Conservation (phyloP, 2,329 filamentous ascomycete species). For the Nemania sp. region DNA sequence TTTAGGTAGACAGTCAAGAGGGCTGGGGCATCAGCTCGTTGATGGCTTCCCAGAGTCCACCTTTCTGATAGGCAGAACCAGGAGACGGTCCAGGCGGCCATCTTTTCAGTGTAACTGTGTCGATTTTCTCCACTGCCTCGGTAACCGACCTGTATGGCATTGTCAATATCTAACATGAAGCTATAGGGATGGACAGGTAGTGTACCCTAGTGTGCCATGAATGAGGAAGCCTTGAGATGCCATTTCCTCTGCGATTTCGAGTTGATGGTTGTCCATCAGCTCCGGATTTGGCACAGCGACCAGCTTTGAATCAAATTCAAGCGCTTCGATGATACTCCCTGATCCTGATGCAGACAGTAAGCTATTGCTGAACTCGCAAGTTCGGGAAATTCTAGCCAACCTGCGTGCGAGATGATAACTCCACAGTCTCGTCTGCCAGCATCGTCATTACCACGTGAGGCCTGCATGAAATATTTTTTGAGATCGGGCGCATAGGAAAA, state of each 20-base stretch:
- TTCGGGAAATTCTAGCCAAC: slow-evolving; percentile 50
- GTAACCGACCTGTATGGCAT: slow-evolving; percentile 29
- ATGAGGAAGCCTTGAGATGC: slow-evolving; percentile 75
- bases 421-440: slow-evolving; percentile 56
- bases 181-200: background rate
- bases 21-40: slow-evolving; percentile 27
- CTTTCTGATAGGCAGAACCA: slow-evolving; percentile 29
- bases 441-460: slow-evolving; percentile 49
- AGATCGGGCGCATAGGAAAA: slow-evolving; percentile 72
- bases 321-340: slow-evolving; percentile 83
- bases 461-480: slow-evolving; percentile 58
- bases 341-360: slow-evolving; percentile 62
- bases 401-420: slow-evolving; percentile 85
- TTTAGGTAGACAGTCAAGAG: slow-evolving; percentile 1
- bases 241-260: slow-evolving; percentile 79
- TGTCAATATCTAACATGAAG: slow-evolving; percentile 11
- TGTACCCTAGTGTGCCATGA: slow-evolving; percentile 67
- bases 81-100: slow-evolving; percentile 34
- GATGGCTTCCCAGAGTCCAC: slow-evolving; percentile 37
- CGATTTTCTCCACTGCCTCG: slow-evolving; percentile 29
- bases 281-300: slow-evolving; percentile 85
- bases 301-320: slow-evolving; percentile 74
- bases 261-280: slow-evolving; percentile 88
- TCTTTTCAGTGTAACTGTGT: slow-evolving; percentile 20
- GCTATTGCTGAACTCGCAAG: background rate